A percentile compares a stretch with the other conserved stretches of the same genome.
Conservation (phyloP, 2,329 filamentous ascomycete genomes). For the Fusarium gaditjirri region DNA sequence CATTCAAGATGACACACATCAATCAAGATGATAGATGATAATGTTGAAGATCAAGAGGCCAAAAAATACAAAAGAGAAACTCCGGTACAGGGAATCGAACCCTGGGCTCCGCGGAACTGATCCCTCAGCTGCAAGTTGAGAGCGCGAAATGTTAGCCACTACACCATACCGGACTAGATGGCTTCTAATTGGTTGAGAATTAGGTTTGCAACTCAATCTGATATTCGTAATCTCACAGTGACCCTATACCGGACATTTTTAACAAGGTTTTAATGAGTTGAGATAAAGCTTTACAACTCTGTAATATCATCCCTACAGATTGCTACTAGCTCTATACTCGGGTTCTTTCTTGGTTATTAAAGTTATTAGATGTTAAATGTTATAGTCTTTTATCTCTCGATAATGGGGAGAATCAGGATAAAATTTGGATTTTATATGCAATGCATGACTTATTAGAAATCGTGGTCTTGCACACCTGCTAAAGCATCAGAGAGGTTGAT, state of each 20-base stretch:
- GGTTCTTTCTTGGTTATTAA: background rate
- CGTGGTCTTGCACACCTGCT: background rate
- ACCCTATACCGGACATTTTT: no score
- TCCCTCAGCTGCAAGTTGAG: constrained; percentile 36
- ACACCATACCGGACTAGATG: constrained; percentile 46
- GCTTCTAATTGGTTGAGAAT: no score
- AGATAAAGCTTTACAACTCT: background rate
- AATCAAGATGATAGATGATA: no score
- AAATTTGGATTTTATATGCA: background rate
- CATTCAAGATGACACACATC: no score
- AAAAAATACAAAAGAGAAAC: constrained; percentile 8
- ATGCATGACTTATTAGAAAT: background rate
- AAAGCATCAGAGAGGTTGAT: background rate
- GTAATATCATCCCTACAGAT: background rate
- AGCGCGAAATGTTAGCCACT: constrained; percentile 51
- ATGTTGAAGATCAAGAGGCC: no score
- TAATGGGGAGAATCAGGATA: background rate
- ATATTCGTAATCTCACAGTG: no score
- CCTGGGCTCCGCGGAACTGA: constrained; percentile 41
- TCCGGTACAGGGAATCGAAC: constrained; percentile 46
- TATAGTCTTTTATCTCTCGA: background rate
- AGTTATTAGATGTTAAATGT: background rate
- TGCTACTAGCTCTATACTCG: no score
- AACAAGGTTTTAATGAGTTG: no score
- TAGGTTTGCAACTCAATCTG: no score